These are phyloP conservation scores for Aurifilum marmelostoma DNA, from an alignment of 2,329 filamentous ascomycete genomes.

Conservation along the genomic window DNA sequence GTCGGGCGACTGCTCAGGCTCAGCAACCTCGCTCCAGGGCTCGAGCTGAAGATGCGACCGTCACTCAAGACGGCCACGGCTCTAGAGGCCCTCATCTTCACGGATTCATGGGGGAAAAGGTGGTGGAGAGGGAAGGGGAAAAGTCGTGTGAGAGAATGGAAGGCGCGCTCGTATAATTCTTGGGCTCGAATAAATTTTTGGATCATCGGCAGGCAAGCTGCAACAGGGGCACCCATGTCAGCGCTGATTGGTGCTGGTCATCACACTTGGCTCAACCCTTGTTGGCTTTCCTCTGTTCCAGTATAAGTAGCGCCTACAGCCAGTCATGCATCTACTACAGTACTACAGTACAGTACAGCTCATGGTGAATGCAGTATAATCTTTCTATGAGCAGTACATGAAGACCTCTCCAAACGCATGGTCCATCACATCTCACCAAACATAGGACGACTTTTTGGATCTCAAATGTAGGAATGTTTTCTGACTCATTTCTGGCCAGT, in stretches of 20 bases:
- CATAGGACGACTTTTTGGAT: too few relatives aligned
- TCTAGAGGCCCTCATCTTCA: conserved; percentile 46
- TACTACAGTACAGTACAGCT: too few relatives aligned
- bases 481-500: too few relatives aligned
- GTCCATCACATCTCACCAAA: too few relatives aligned
- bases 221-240: not conserved
- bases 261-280: not conserved
- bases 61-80: conserved; percentile 43
- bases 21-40: conserved; percentile 40
- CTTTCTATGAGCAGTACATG: too few relatives aligned
- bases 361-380: too few relatives aligned
- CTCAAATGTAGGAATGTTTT: too few relatives aligned
- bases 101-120: conserved; percentile 31
- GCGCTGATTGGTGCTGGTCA: not conserved
- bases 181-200: conserved; percentile 28
- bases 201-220: conserved; percentile 28
- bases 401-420: too few relatives aligned
- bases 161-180: conserved; percentile 19
- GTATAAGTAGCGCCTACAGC: too few relatives aligned
- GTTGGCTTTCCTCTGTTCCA: too few relatives aligned
- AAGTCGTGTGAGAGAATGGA: conserved; percentile 24
- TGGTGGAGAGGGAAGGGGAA: conserved; percentile 28
- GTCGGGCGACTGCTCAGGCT: conserved; percentile 38
- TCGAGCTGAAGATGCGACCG: conserved; percentile 40
- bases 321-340: too few relatives aligned